A percentile compares a stretch with the other conserved stretches of the same genome.
Evolutionary conservation across 257 asterid genomes (phyloP).

Genomic region (Solanum gandarillasii): DNA sequence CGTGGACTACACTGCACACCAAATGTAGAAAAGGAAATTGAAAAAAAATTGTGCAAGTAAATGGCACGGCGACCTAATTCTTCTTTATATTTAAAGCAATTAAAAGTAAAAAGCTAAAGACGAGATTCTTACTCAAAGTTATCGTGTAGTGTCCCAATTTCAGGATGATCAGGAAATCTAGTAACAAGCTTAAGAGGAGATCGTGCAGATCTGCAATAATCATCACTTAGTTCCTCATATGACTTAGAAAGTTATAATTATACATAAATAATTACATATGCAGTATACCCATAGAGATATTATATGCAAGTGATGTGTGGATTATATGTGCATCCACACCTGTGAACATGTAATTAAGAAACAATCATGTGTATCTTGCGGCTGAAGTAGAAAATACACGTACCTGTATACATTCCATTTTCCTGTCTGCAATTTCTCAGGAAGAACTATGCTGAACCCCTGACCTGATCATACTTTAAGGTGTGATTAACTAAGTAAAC

Average conservation of each 20-base stretch:
- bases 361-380: neutral
- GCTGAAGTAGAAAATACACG: constrained; percentile 3
- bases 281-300: neutral
- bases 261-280: neutral
- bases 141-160: constrained; percentile 76
- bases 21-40: neutral
- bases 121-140: constrained; percentile 65
- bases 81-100: neutral
- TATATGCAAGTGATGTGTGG: neutral
- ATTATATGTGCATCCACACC: neutral
- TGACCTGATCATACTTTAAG: constrained; percentile 40
- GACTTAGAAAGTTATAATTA: neutral
- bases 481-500: neutral
- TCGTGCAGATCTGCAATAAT: constrained; percentile 49
- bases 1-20: neutral
- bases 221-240: constrained; percentile 1
- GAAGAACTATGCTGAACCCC: constrained; percentile 75
- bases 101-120: neutral
- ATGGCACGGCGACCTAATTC: neutral
- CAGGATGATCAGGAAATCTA: constrained; percentile 73
- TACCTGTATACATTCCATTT: constrained; percentile 98
- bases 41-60: neutral
- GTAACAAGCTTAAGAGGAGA: constrained; percentile 75
- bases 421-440: constrained; percentile 86
- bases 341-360: neutral